Conservation (phyloP, 805 yeast genomes). For the Teunomyces gatunensis region DNA sequence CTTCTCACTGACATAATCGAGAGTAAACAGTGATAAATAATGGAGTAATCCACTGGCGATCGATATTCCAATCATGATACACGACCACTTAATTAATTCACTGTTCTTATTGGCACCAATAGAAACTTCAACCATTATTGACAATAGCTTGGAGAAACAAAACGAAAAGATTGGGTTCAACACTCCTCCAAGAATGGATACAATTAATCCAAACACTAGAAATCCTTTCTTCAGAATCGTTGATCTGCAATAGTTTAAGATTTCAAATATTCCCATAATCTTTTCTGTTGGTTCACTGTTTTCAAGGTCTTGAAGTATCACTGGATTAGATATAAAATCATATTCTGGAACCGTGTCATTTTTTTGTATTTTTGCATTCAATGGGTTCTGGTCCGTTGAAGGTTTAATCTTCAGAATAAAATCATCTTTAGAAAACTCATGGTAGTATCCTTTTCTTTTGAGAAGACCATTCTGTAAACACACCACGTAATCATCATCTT, state of each 20-base stretch:
- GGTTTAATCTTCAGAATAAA: neutral
- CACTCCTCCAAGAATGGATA: slow-evolving; percentile 58
- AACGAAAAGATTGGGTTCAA: slow-evolving; percentile 77
- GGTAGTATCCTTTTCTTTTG: slow-evolving; percentile 15
- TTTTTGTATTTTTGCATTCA: no score
- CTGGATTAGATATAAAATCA: slow-evolving; percentile 21
- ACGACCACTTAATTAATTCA: slow-evolving; percentile 61
- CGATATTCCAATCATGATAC: slow-evolving; percentile 61
- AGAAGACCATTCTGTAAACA: slow-evolving; percentile 60
- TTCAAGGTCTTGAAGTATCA: slow-evolving; percentile 22
- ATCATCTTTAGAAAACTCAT: slow-evolving; percentile 3
- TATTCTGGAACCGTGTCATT: neutral
- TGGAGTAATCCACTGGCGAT: slow-evolving; percentile 57
- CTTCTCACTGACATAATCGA: slow-evolving; percentile 61
- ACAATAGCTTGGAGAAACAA: slow-evolving; percentile 66
- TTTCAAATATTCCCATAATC: slow-evolving; percentile 20
- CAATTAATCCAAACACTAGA: slow-evolving; percentile 49
- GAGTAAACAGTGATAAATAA: slow-evolving; percentile 47
- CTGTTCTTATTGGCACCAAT: slow-evolving; percentile 26
- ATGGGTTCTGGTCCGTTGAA: neutral
- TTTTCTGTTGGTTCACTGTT: slow-evolving; percentile 8
- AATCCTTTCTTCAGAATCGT: slow-evolving; percentile 19
- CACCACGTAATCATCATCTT: slow-evolving; percentile 53
- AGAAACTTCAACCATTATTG: slow-evolving; percentile 54
- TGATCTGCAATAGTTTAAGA: slow-evolving; percentile 22